Conservation (phyloP, 2,329 filamentous ascomycete species). For the Pestalotiopsis fici region DNA sequence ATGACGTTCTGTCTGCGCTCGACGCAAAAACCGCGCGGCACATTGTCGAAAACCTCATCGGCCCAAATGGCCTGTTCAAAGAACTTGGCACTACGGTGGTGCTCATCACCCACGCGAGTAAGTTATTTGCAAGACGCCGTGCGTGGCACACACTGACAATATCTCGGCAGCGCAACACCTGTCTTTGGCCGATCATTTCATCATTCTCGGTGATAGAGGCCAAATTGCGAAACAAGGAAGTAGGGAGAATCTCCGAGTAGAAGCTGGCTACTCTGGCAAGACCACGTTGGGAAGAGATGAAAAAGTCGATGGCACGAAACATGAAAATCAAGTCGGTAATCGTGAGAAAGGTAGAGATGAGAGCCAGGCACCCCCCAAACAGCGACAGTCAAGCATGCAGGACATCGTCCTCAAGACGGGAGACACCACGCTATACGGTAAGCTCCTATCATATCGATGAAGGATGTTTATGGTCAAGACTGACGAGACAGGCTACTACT, state of each 20-base stretch:
- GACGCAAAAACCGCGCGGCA: conserved; percentile 32
- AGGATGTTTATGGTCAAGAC: neutral
- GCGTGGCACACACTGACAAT: neutral
- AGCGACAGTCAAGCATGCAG: conserved; percentile 11
- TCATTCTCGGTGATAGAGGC: neutral
- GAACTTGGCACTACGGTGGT: conserved; percentile 30
- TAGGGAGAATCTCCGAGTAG: neutral
- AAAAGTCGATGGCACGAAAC: neutral
- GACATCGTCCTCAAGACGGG: conserved; percentile 23
- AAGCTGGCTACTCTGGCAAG: neutral
- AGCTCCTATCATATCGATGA: neutral
- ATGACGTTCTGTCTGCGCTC: conserved; percentile 37
- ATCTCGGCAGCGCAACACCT: conserved; percentile 21
- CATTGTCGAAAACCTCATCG: conserved; percentile 31
- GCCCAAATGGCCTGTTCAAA: conserved; percentile 27
- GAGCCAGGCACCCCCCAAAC: conserved; percentile 14
- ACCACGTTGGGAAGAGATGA: neutral
- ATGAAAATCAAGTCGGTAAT: neutral
- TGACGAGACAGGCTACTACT: conserved; percentile 29
- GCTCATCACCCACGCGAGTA: conserved; percentile 31
- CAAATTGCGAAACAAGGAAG: neutral
- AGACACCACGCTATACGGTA: conserved; percentile 38
- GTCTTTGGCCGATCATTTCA: neutral
- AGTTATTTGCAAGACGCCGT: neutral
- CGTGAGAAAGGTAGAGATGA: neutral